phyloP scores from a whole-genome alignment of 129 eudicot species.

The Helianthus annuus region DNA sequence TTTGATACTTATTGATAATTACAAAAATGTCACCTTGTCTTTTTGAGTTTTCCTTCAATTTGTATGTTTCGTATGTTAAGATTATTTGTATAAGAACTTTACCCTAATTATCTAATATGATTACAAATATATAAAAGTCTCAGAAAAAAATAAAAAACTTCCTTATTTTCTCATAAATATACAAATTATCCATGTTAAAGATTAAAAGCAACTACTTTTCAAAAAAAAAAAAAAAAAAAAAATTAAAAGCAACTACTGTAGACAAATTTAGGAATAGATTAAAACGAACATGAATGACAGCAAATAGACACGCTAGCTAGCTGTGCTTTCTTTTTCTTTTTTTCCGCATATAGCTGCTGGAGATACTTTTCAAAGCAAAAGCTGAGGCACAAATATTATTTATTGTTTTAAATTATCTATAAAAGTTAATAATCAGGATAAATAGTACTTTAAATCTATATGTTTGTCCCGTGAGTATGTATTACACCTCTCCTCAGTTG shows the following conservation, averaged over 20 bases:
- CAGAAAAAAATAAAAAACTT: no score
- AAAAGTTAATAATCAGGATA: neutral
- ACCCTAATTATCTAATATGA: no score
- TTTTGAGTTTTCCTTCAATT: no score
- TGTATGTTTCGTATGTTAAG: no score
- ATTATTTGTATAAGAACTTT: no score
- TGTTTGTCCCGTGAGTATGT: neutral
- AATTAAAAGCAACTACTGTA: neutral
- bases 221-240: no score
- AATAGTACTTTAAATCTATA: neutral
- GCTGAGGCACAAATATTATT: conserved; percentile 2
- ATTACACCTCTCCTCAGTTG: neutral
- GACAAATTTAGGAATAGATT: neutral
- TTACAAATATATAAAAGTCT: no score
- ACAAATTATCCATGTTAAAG: no score
- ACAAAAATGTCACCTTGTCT: no score
- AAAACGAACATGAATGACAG: conserved; percentile 15
- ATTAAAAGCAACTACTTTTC: no score
- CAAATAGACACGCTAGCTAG: neutral
- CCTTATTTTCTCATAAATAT: no score
- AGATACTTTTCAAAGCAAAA: conserved; percentile 29
- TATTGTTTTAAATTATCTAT: neutral
- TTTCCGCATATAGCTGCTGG: conserved; percentile 36
- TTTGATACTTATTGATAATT: no score
- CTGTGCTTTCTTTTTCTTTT: conserved; percentile 15